These are phyloP conservation scores for Chaetothyriales sp. DNA, from an alignment of 2,329 filamentous ascomycete species.

Conservation along the genomic window DNA sequence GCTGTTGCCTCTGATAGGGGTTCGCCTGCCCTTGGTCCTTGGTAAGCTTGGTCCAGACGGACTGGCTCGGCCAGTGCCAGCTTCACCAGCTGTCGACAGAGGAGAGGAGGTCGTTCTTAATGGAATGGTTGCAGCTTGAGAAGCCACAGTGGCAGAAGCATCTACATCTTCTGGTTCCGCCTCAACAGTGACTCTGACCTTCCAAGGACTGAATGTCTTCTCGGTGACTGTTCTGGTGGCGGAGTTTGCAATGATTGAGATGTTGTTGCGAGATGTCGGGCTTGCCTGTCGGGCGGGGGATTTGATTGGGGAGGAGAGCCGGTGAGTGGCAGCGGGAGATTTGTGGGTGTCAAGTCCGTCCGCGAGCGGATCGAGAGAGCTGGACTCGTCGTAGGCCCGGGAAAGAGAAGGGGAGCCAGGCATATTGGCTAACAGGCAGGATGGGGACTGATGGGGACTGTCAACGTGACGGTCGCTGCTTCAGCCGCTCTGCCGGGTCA, in stretches of 20 bases:
- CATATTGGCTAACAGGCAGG: constrained; percentile 1
- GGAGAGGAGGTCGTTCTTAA: constrained; percentile 22
- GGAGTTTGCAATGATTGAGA: constrained; percentile 3
- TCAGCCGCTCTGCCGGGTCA: too few relatives aligned
- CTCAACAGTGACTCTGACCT: constrained; percentile 35
- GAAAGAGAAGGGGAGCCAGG: constrained; percentile 4
- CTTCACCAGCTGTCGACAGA: too few relatives aligned
- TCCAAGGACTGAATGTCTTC: constrained; percentile 33
- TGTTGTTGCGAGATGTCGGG: neutral
- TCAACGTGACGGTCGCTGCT: neutral
- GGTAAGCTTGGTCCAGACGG: neutral
- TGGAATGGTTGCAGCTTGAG: constrained; percentile 29
- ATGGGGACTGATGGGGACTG: neutral
- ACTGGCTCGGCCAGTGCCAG: too few relatives aligned
- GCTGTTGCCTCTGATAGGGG: constrained; percentile 6
- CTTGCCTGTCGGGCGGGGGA: neutral
- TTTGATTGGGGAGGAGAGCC: constrained; percentile 1
- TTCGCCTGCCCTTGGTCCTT: constrained; percentile 10
- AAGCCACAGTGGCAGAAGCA: constrained; percentile 2
- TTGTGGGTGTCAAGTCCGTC: constrained; percentile 7
- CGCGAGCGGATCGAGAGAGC: constrained; percentile 19
- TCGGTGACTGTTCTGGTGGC: constrained; percentile 10
- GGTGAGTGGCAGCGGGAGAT: constrained; percentile 1
- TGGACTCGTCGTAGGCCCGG: constrained; percentile 7
- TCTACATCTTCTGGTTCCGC: constrained; percentile 32